Evolutionary conservation across 2,329 filamentous ascomycete species (phyloP), one percentile per base, ranked within the genome.

Genomic region (Stachybotrys chartarum): DNA sequence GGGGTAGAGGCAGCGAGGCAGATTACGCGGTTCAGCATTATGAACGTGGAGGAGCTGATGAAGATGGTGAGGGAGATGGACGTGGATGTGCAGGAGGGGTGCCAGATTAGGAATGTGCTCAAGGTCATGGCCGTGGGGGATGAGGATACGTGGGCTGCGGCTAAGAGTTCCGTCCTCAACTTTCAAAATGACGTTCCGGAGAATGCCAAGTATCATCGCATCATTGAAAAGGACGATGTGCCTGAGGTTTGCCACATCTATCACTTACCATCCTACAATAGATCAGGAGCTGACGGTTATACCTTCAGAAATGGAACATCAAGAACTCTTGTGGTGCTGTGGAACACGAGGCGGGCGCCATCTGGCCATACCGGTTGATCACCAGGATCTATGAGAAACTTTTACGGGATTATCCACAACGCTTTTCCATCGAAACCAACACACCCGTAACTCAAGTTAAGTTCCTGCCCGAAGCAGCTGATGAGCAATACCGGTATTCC

Each of bases 341-440:
- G 18, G 66, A 66, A 1, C 75, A 75, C 50, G 54, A 60, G 0
- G 75, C 75, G 4, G 78, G 76, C 5, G 75, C 75, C 7, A 65
- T 80, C 6, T 79, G 74, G 72, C 75, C 78, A 0, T 80, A 79
- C 54, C 65, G 75, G 12, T 68, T 81, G 3, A 68, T 80, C 0
- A 73, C 72, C 10, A 62, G 64, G 0, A 59, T 78, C 17, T 77
- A 73, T 64, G 62, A 65, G 46, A 62, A 66, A 8, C 61, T 80
- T 2, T 58, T 76, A 14, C 54, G 53, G 7, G 58, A 64, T 2
- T 68, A 70, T 6, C 54, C 63, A 0, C 57, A 58, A 7, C 59
- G 59, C 0, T 55, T 77, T 1, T 62, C 66, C 3, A 68, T 78
- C 47, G 72, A 70, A 57, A 70, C 70, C 11, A 60, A 66, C 46